A percentile compares a stretch with the other conserved stretches of the same genome.
phyloP scores from a whole-genome alignment of 202 grass and related monocot species.

The Zoysia matrella region DNA sequence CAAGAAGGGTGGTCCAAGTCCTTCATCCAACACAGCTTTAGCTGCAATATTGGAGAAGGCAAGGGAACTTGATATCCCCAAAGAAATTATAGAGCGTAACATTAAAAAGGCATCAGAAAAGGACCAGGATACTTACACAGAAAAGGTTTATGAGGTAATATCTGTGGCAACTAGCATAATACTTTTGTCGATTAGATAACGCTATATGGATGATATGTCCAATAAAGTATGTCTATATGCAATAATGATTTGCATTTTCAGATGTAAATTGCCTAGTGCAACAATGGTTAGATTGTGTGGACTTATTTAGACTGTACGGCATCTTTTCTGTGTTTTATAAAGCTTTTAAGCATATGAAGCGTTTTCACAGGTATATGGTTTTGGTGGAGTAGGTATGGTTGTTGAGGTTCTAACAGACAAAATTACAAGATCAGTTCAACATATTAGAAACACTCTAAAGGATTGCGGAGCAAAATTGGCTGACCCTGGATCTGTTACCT shows the following conservation, averaged over 20 bases:
- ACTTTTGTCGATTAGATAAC: background rate
- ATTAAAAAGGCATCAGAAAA: slow-evolving; percentile 98
- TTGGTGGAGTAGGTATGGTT: slow-evolving; percentile 95
- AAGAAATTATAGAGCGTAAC: slow-evolving; percentile 90
- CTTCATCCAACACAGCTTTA: slow-evolving; percentile 78
- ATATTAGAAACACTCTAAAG: slow-evolving; percentile 77
- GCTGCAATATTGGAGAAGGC: slow-evolving; percentile 84
- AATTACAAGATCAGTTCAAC: slow-evolving; percentile 92
- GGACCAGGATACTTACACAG: slow-evolving; percentile 89
- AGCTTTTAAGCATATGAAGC: slow-evolving; percentile 27
- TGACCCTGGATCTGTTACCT: slow-evolving; percentile 90
- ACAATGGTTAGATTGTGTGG: slow-evolving; percentile 4
- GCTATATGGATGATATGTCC: slow-evolving; percentile 8
- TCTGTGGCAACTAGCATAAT: slow-evolving; percentile 16
- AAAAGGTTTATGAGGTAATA: slow-evolving; percentile 89
- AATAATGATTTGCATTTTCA: slow-evolving; percentile 6
- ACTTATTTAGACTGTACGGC: slow-evolving; percentile 1
- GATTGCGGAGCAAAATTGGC: slow-evolving; percentile 84
- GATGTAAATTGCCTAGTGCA: slow-evolving; percentile 2
- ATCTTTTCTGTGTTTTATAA: slow-evolving; percentile 25
- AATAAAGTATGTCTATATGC: background rate
- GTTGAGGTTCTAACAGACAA: slow-evolving; percentile 98
- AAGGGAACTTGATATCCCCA: slow-evolving; percentile 87
- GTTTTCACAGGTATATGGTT: slow-evolving; percentile 87
- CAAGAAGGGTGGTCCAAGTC: slow-evolving; percentile 83